phyloP scores from a whole-genome alignment of 2,329 filamentous ascomycete species.

The Septoria linicola region DNA sequence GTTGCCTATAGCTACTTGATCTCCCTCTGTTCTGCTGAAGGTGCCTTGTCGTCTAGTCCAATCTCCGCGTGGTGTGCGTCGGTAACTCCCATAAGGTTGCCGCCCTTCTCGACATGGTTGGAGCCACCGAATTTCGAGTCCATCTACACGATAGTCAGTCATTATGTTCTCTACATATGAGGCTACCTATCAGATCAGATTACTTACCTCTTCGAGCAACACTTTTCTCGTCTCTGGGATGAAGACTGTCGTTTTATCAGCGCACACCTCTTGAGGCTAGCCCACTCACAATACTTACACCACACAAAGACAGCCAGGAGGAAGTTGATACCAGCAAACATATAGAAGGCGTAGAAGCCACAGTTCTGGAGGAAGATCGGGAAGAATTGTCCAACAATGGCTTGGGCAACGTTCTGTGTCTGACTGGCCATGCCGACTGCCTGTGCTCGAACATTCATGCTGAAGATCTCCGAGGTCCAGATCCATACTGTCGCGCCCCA shows the following conservation, averaged over 20 bases:
- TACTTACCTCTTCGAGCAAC: slow-evolving; percentile 48
- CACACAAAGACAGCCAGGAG: slow-evolving; percentile 43
- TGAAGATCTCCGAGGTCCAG: slow-evolving; percentile 68
- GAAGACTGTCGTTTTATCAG: slow-evolving; percentile 25
- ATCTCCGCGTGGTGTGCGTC: slow-evolving; percentile 36
- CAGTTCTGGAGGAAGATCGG: slow-evolving; percentile 62
- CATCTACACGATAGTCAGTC: slow-evolving; percentile 37
- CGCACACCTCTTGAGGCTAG: slow-evolving; percentile 30
- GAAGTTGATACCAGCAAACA: slow-evolving; percentile 52
- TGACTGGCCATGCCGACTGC: slow-evolving; percentile 65
- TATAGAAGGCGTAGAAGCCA: slow-evolving; percentile 57
- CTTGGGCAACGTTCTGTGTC: slow-evolving; percentile 62
- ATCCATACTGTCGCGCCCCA: slow-evolving; percentile 62
- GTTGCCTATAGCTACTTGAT: too few species aligned
- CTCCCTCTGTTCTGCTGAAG: too few species aligned
- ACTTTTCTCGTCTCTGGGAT: slow-evolving; percentile 48
- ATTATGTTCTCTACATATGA: neutral
- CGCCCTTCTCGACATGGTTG: slow-evolving; percentile 57
- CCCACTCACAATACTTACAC: slow-evolving; percentile 39
- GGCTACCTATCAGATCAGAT: neutral
- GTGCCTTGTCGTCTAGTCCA: too few species aligned
- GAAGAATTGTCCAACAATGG: slow-evolving; percentile 69
- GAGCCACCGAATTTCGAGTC: slow-evolving; percentile 57
- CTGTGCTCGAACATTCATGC: slow-evolving; percentile 69
- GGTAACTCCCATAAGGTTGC: slow-evolving; percentile 45